Percentiles rank a stretch among this genome's conserved stretches.
Evolutionary conservation across 345 rosid genomes (phyloP).

Genomic region (Eucalyptus lansdowneana): DNA sequence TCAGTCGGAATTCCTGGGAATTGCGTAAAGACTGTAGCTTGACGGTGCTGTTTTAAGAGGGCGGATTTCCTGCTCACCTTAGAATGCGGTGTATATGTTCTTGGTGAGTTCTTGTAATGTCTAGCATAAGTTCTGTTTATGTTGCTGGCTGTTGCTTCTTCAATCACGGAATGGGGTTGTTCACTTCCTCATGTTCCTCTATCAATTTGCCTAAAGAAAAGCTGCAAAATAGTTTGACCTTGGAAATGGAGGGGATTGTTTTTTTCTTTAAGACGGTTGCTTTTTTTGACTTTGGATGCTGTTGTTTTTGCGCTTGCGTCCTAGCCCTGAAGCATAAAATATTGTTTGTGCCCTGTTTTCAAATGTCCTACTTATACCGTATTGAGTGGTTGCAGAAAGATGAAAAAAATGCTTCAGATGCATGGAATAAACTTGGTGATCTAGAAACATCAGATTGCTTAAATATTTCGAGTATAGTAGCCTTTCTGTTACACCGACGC

Average conservation of each 20-base stretch:
- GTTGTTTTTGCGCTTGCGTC: neutral
- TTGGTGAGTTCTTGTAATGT: slow-evolving; percentile 15
- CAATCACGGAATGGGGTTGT: neutral
- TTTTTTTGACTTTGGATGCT: neutral
- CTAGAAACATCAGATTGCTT: neutral
- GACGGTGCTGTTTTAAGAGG: neutral
- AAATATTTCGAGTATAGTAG: neutral
- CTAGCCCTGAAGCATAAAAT: neutral
- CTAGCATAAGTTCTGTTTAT: neutral
- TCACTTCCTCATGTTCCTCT: neutral
- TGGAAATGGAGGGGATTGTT: neutral
- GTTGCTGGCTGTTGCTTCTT: neutral
- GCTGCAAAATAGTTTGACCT: neutral
- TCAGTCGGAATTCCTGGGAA: neutral
- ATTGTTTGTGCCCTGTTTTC: neutral
- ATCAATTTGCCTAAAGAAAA: neutral
- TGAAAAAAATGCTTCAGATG: neutral
- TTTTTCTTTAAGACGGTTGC: neutral
- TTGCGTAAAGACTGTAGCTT: neutral
- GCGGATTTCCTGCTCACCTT: neutral
- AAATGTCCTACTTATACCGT: neutral
- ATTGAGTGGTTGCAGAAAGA: neutral
- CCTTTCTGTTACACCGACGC: neutral
- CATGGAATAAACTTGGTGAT: neutral
- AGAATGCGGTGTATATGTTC: slow-evolving; percentile 23